Percentiles rank a stretch among this genome's conserved stretches.
Evolutionary conservation across 1,139 yeast species (phyloP).

Genomic region (Saccharomyces hybrid): DNA sequence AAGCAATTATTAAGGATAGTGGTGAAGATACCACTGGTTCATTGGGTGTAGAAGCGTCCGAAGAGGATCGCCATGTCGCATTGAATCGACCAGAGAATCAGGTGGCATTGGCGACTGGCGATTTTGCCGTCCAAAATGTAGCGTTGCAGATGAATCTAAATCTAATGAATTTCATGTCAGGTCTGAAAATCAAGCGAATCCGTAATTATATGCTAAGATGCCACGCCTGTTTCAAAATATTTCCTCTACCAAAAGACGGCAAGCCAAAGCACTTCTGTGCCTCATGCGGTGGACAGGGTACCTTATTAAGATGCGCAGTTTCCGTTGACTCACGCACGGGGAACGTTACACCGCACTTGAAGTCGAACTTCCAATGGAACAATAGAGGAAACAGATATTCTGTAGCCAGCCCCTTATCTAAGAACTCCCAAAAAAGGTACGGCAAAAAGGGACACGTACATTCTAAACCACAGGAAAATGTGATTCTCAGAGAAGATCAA

Average conservation of each 20-base stretch:
- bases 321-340: conserved; percentile 77
- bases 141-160: conserved; percentile 84
- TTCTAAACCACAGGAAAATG: conserved; percentile 46
- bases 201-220: conserved; percentile 93
- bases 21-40: conserved; percentile 41
- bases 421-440: conserved; percentile 49
- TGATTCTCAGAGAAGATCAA: conserved; percentile 79
- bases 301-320: conserved; percentile 84
- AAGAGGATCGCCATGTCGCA: conserved; percentile 17
- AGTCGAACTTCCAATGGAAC: conserved; percentile 89
- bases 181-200: conserved; percentile 75
- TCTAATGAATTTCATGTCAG: conserved; percentile 77
- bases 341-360: conserved; percentile 78
- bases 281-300: conserved; percentile 84
- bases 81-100: conserved; percentile 36
- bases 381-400: conserved; percentile 79
- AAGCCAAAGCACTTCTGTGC: conserved; percentile 84
- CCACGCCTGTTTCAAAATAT: conserved; percentile 86
- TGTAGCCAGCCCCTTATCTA: conserved; percentile 65
- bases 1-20: conserved; percentile 58
- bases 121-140: conserved; percentile 95
- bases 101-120: conserved; percentile 88
- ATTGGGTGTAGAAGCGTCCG: conserved; percentile 26
- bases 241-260: conserved; percentile 71
- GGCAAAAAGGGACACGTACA: conserved; percentile 74